Conservation (phyloP, 768 basidiomycete genomes). For the Xerocomellus chrysenteron region DNA sequence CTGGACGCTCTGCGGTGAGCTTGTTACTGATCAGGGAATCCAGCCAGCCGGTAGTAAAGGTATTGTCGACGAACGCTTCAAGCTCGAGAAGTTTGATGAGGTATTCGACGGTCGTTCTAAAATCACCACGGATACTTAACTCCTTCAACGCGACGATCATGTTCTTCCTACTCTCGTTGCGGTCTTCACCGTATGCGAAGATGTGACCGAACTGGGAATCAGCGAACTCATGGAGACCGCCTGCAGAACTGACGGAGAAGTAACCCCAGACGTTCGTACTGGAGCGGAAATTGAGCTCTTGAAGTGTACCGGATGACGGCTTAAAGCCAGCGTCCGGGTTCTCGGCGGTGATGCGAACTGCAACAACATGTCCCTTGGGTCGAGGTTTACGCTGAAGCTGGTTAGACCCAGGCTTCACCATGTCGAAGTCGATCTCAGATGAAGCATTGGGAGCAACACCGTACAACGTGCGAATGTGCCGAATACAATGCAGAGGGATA, state of each 20-base stretch:
- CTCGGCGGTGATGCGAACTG: conserved; percentile 98
- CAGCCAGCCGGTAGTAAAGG: conserved; percentile 97
- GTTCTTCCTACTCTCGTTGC: conserved; percentile 93
- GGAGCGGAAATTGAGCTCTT: conserved; percentile 99
- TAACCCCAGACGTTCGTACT: conserved; percentile 99
- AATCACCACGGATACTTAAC: conserved; percentile 97
- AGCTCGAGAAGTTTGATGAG: conserved; percentile 96
- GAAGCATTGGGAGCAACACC: conserved; percentile 87
- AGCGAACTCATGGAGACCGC: conserved; percentile 97
- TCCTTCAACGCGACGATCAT: conserved; percentile 99
- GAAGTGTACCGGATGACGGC: conserved; percentile 93
- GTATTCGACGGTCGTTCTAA: conserved; percentile 98
- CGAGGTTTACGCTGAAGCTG: conserved; percentile 91
- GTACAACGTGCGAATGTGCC: conserved; percentile 93
- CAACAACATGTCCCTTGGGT: conserved; percentile 98
- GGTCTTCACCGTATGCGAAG: conserved; percentile 97
- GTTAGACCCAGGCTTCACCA: conserved; percentile 83
- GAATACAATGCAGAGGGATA: conserved; percentile 90
- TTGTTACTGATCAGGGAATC: conserved; percentile 96
- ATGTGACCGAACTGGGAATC: conserved; percentile 99
- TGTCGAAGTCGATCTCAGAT: conserved; percentile 96
- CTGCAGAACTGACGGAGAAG: conserved; percentile 94
- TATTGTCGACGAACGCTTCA: conserved; percentile 95
- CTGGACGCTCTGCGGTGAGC: conserved; percentile 96
- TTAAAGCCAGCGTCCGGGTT: conserved; percentile 99